These are phyloP conservation scores for Cladosporium sp. DNA, from an alignment of 2,329 filamentous ascomycete species.

Conservation along the genomic window DNA sequence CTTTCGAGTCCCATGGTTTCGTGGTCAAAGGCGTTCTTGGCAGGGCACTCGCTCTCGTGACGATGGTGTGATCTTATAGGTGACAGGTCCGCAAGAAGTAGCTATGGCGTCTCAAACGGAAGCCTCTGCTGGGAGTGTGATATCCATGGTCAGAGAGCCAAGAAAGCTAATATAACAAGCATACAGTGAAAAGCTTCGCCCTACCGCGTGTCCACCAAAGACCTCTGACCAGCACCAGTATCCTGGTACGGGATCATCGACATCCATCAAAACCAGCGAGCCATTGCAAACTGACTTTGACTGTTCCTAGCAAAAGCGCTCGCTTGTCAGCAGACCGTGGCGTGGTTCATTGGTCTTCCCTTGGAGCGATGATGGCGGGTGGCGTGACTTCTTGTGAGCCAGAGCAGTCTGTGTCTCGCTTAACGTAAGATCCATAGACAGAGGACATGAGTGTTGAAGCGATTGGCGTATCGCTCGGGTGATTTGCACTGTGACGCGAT, in stretches of 20 bases:
- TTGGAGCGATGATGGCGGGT: not conserved
- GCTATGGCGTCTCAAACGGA: not conserved
- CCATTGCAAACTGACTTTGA: not conserved
- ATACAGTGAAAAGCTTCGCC: not conserved
- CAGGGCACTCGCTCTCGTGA: not conserved
- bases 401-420: too few relatives aligned
- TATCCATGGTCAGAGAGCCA: not conserved
- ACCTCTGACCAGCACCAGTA: too few relatives aligned
- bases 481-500: too few relatives aligned
- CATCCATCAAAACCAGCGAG: too few relatives aligned
- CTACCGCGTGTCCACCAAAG: too few relatives aligned
- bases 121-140: not conserved
- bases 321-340: not conserved
- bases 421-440: too few relatives aligned
- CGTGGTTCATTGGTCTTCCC: not conserved
- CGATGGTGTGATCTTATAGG: conserved; percentile 5
- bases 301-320: not conserved
- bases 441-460: too few relatives aligned
- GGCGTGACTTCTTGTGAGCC: not conserved
- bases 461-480: too few relatives aligned
- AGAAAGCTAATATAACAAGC: not conserved
- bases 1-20: not conserved
- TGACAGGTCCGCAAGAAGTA: not conserved
- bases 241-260: too few relatives aligned
- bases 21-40: not conserved